Percentiles rank a stretch among this genome's conserved stretches.
These are phyloP conservation scores for Globisporangium mamillatum DNA, from an alignment of 352 stramenopile species.

Conservation along the genomic window DNA sequence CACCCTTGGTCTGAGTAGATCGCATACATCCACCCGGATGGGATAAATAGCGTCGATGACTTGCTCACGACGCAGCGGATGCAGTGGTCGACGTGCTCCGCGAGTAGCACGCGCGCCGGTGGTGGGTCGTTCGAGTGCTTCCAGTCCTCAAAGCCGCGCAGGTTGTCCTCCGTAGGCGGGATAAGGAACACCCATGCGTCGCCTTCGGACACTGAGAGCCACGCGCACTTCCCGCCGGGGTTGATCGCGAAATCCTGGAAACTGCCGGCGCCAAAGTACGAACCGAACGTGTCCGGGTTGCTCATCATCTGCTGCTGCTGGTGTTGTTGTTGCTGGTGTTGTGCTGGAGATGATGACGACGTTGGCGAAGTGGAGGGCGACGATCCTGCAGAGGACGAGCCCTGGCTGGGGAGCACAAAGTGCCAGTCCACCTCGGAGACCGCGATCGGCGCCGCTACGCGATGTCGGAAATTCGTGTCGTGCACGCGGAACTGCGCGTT, in stretches of 20 bases:
- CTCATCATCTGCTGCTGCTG: conserved; percentile 13
- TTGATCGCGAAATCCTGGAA: conserved; percentile 71
- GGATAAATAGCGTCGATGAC: conserved; percentile 53
- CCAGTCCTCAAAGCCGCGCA: conserved; percentile 62
- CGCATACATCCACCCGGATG: conserved; percentile 71
- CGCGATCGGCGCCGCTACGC: conserved; percentile 42
- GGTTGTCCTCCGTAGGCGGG: conserved; percentile 41
- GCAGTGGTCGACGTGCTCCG: conserved; percentile 66
- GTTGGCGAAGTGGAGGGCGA: conserved; percentile 8
- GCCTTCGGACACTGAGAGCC: conserved; percentile 62
- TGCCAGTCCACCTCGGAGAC: conserved; percentile 62
- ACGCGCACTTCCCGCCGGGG: conserved; percentile 49
- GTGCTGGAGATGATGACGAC: not conserved
- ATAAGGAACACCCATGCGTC: conserved; percentile 70
- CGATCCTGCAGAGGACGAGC: conserved; percentile 7
- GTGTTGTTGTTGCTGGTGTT: not conserved
- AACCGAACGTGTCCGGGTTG: conserved; percentile 58
- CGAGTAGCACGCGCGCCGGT: conserved; percentile 50
- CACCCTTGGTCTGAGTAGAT: conserved; percentile 50
- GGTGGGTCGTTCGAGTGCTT: conserved; percentile 29
- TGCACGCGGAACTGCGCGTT: conserved; percentile 60
- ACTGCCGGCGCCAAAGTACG: conserved; percentile 44
- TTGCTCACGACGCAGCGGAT: conserved; percentile 60
- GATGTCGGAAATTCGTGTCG: conserved; percentile 35
- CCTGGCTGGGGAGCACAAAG: conserved; percentile 22